phyloP scores from a whole-genome alignment of 805 yeast species.

The Ogataea populi-albae region DNA sequence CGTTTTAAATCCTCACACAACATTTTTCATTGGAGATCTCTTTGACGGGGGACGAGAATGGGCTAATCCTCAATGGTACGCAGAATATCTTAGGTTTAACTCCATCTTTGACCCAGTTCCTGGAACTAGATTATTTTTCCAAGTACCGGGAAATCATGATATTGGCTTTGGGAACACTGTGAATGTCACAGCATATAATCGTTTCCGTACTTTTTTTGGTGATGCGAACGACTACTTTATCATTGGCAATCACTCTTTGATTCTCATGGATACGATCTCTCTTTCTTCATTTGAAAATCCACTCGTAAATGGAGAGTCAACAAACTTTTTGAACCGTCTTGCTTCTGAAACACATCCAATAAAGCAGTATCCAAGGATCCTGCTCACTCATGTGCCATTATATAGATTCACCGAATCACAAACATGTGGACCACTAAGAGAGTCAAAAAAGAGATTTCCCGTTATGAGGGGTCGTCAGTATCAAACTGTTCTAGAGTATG shows the following conservation, averaged over 20 bases:
- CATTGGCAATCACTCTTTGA: constrained; percentile 66
- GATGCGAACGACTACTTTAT: constrained; percentile 54
- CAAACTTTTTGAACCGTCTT: constrained; percentile 47
- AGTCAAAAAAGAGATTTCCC: constrained; percentile 63
- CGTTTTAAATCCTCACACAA: constrained; percentile 67
- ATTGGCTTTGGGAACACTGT: constrained; percentile 86
- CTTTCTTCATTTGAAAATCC: constrained; percentile 54
- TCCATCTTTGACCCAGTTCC: constrained; percentile 45
- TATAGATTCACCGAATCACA: constrained; percentile 59
- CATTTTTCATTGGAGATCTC: constrained; percentile 83
- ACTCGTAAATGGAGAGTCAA: constrained; percentile 46
- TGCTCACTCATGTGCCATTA: constrained; percentile 85
- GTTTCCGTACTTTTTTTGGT: constrained; percentile 77
- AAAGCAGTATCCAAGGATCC: constrained; percentile 54
- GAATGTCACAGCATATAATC: constrained; percentile 46
- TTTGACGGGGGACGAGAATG: constrained; percentile 84
- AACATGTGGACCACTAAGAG: constrained; percentile 75
- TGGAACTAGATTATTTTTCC: constrained; percentile 47
- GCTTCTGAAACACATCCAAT: constrained; percentile 20
- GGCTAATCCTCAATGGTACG: constrained; percentile 49
- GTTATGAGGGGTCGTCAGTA: constrained; percentile 76
- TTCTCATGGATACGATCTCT: constrained; percentile 78
- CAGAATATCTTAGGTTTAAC: constrained; percentile 65
- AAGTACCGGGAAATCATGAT: constrained; percentile 88
- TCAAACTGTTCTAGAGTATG: constrained; percentile 74